phyloP scores from a whole-genome alignment of 352 stramenopile genomes.

The Thraustochytrium striatum region DNA sequence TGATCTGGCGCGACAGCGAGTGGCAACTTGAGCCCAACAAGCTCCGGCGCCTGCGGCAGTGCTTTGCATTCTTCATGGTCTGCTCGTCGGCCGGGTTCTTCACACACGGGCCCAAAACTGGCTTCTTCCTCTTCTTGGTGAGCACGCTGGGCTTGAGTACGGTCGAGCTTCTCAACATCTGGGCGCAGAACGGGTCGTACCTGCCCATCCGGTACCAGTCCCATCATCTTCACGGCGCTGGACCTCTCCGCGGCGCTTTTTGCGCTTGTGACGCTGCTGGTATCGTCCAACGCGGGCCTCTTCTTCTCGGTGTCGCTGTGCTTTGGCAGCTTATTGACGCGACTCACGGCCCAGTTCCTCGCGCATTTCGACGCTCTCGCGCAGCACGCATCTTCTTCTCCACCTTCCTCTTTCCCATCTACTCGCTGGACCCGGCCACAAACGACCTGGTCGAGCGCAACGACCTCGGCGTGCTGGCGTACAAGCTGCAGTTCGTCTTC shows the following conservation, averaged over 20 bases:
- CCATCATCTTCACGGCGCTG: conserved; percentile 59
- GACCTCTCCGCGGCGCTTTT: conserved; percentile 56
- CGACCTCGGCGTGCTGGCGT: conserved; percentile 64
- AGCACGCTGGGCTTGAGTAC: conserved; percentile 46
- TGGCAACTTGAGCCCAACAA: conserved; percentile 64
- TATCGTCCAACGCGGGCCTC: conserved; percentile 64
- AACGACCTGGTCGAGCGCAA: conserved; percentile 84
- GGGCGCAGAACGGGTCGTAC: conserved; percentile 74
- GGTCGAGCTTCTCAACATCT: conserved; percentile 71
- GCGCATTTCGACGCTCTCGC: neutral
- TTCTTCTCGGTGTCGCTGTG: conserved; percentile 59
- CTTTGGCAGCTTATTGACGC: conserved; percentile 52
- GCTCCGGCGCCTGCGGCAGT: conserved; percentile 55
- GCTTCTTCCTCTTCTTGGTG: conserved; percentile 64
- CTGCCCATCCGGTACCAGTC: conserved; percentile 63
- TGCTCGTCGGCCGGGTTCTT: conserved; percentile 75
- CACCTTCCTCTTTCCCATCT: conserved; percentile 80
- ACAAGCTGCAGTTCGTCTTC: conserved; percentile 65
- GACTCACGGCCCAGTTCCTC: conserved; percentile 13
- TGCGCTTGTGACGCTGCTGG: conserved; percentile 56
- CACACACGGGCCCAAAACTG: conserved; percentile 62
- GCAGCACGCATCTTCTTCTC: conserved; percentile 66
- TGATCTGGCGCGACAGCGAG: conserved; percentile 70
- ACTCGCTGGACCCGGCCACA: conserved; percentile 78
- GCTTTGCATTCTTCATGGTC: conserved; percentile 56